These are phyloP conservation scores for Fusarium azukiicola DNA, from an alignment of 2,329 filamentous ascomycete genomes.

Conservation along the genomic window DNA sequence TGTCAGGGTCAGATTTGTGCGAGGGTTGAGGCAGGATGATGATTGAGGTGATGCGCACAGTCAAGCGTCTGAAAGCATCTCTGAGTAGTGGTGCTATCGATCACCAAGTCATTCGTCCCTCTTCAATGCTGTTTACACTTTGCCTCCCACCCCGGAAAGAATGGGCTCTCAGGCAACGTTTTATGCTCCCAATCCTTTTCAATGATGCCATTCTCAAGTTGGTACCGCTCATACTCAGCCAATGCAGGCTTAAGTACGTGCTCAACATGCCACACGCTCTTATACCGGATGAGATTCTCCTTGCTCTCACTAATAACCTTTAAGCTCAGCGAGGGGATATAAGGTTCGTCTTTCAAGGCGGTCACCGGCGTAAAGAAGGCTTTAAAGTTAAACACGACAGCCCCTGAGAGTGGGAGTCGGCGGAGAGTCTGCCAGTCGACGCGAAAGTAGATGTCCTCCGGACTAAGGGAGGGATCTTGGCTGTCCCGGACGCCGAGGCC, in stretches of 20 bases:
- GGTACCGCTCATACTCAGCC: conserved; percentile 81
- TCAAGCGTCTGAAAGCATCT: no score
- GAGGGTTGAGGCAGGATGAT: no score
- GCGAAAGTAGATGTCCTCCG: conserved; percentile 83
- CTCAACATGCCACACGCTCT: conserved; percentile 88
- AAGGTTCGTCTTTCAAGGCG: conserved; percentile 86
- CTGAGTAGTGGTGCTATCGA: not conserved
- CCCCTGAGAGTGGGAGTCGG: conserved; percentile 87
- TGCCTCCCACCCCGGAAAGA: conserved; percentile 84
- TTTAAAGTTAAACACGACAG: conserved; percentile 93
- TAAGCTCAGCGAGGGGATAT: conserved; percentile 76
- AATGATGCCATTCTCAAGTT: conserved; percentile 80
- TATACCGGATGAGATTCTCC: conserved; percentile 86
- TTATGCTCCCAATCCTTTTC: conserved; percentile 80
- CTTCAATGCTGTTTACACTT: conserved; percentile 18
- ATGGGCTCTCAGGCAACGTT: conserved; percentile 88
- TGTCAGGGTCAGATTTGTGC: no score
- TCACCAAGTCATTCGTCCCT: not conserved
- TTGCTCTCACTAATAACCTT: conserved; percentile 64
- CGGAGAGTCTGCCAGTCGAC: conserved; percentile 94
- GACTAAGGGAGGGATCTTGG: conserved; percentile 77
- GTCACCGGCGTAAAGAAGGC: conserved; percentile 88
- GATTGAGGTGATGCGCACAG: no score
- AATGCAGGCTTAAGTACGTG: conserved; percentile 84
- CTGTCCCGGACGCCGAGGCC: conserved; percentile 78